Evolutionary conservation across 495 filamentous ascomycete species (phyloP).

Genomic region (Aspergillus conjunctus): DNA sequence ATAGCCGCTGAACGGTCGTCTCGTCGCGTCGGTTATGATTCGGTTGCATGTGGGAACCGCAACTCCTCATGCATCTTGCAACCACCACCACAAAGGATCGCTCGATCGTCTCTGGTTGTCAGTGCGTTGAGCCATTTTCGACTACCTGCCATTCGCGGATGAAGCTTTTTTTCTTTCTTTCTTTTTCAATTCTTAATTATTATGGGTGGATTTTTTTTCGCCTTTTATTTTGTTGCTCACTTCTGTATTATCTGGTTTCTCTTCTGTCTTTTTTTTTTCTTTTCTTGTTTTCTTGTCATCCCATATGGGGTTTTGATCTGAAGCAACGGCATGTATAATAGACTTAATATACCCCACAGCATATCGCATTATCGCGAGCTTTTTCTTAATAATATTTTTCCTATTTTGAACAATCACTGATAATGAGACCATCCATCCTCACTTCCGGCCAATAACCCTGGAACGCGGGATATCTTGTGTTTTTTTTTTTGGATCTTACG

Average conservation of each 20-base stretch:
- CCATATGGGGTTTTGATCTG: constrained; percentile 25
- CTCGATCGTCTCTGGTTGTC: constrained; percentile 17
- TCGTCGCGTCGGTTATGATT: not conserved
- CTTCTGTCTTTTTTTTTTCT: constrained; percentile 17
- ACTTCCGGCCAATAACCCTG: not conserved
- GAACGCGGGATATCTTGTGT: no score
- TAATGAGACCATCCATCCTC: constrained; percentile 14
- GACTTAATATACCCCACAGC: constrained; percentile 52
- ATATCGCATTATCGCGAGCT: constrained; percentile 31
- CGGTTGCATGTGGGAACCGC: constrained; percentile 22
- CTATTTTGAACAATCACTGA: constrained; percentile 10
- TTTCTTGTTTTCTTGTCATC: constrained; percentile 22
- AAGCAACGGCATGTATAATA: constrained; percentile 49
- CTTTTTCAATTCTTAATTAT: constrained; percentile 20
- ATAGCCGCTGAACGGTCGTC: constrained; percentile 8
- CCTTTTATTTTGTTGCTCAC: constrained; percentile 19
- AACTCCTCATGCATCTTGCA: constrained; percentile 6
- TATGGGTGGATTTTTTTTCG: constrained; percentile 4
- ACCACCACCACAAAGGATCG: constrained; percentile 7
- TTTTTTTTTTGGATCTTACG: not conserved
- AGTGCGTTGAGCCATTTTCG: constrained; percentile 19
- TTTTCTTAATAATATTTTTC: not conserved
- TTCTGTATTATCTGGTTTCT: constrained; percentile 13
- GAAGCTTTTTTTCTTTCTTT: constrained; percentile 16
- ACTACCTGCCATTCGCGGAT: constrained; percentile 6